Conservation (phyloP, 495 filamentous ascomycete genomes). For the Neurospora hispaniola region DNA sequence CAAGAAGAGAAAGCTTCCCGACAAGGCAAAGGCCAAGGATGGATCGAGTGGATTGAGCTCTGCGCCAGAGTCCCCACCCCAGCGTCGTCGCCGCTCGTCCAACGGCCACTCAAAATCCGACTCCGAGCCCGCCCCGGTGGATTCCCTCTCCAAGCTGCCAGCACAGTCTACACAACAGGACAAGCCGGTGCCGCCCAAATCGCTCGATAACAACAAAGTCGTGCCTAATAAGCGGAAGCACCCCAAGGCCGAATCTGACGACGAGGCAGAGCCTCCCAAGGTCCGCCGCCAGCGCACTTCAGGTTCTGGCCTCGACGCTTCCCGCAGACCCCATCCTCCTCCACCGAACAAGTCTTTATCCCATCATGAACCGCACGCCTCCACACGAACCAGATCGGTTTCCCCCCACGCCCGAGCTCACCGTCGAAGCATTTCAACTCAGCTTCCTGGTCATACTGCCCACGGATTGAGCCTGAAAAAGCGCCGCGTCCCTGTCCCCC, state of each 20-base stretch:
- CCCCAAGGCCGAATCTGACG: conserved; percentile 36
- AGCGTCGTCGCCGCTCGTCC: conserved; percentile 30
- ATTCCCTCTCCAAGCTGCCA: conserved; percentile 22
- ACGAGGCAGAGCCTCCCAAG: conserved; percentile 38
- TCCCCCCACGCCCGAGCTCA: conserved; percentile 51
- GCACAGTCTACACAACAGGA: conserved; percentile 17
- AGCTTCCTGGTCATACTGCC: conserved; percentile 38
- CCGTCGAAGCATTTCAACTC: conserved; percentile 56
- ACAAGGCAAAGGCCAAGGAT: conserved; percentile 34
- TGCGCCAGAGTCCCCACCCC: conserved; percentile 38
- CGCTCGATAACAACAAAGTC: conserved; percentile 21
- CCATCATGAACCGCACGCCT: conserved; percentile 26
- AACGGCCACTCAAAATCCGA: conserved; percentile 34
- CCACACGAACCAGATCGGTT: conserved; percentile 46
- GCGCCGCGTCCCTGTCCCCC: conserved; percentile 44
- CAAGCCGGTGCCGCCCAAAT: conserved; percentile 20
- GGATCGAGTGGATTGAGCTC: conserved; percentile 44
- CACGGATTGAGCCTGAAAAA: conserved; percentile 46
- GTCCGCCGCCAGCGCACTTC: conserved; percentile 36
- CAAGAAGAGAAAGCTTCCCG: conserved; percentile 40
- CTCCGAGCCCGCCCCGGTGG: conserved; percentile 31
- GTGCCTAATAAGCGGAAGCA: conserved; percentile 36
- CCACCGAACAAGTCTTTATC: conserved; percentile 7
- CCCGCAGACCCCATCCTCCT: conserved; percentile 19
- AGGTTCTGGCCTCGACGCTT: conserved; percentile 31